A percentile compares a stretch with the other conserved stretches of the same genome.
These are phyloP conservation scores for Cladosporium colombiae DNA, from an alignment of 2,329 filamentous ascomycete species.

Conservation along the genomic window DNA sequence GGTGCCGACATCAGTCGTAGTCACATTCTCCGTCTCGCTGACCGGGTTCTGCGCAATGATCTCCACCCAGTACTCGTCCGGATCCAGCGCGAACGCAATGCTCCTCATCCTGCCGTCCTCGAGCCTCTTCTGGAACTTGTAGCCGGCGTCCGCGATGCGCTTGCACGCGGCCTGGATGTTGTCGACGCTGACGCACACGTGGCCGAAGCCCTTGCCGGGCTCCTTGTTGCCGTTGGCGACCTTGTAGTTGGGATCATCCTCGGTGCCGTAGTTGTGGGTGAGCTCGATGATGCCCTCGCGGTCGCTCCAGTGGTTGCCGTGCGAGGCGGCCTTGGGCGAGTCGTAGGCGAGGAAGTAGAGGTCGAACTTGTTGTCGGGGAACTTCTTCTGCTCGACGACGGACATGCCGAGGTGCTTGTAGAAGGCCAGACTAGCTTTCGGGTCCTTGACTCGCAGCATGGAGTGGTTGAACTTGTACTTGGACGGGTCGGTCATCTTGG, in stretches of 20 bases:
- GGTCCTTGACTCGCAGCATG: conserved; percentile 81
- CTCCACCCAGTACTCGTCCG: conserved; percentile 63
- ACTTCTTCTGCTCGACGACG: conserved; percentile 75
- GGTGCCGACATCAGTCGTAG: conserved; percentile 69
- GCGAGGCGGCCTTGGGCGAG: conserved; percentile 70
- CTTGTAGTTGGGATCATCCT: conserved; percentile 72
- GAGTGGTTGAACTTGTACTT: conserved; percentile 67
- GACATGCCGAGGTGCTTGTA: conserved; percentile 92
- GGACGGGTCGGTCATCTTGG: conserved; percentile 60
- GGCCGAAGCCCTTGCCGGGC: conserved; percentile 78
- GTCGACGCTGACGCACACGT: conserved; percentile 71
- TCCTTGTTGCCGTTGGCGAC: conserved; percentile 90
- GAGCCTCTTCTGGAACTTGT: conserved; percentile 93
- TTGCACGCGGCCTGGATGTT: conserved; percentile 84
- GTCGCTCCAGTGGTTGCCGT: conserved; percentile 73
- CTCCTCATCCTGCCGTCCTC: conserved; percentile 81
- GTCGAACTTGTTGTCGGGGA: conserved; percentile 88
- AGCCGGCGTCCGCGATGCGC: conserved; percentile 84
- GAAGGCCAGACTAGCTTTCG: conserved; percentile 79
- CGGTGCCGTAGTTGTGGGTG: conserved; percentile 78
- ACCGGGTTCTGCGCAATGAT: conserved; percentile 71
- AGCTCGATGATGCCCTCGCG: conserved; percentile 80
- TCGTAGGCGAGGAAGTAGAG: conserved; percentile 95
- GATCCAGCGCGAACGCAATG: conserved; percentile 81
- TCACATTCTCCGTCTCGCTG: conserved; percentile 70